Evolutionary conservation across 2,329 filamentous ascomycete species (phyloP).

Genomic region (Scleromitrula shiraiana): DNA sequence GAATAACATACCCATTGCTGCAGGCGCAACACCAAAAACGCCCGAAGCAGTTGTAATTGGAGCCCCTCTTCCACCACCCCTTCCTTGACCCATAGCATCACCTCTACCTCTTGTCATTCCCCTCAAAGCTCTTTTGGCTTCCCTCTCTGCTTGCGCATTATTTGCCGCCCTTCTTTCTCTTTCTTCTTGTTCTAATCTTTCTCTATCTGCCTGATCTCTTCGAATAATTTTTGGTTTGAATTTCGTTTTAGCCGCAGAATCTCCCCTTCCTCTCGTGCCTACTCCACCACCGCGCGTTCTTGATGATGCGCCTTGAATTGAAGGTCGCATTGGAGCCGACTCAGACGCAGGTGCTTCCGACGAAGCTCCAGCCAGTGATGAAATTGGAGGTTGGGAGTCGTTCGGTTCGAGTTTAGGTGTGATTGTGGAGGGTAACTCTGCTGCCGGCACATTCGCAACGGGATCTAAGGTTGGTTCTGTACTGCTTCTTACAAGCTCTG

Average conservation of each 20-base stretch:
- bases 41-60: conserved; percentile 16
- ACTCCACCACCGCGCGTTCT: neutral
- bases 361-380: conserved; percentile 23
- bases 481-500: neutral
- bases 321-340: conserved; percentile 19
- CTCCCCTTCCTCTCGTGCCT: conserved; percentile 12
- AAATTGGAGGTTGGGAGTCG: conserved; percentile 20
- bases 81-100: conserved; percentile 27
- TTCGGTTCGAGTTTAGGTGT: conserved; percentile 13
- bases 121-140: conserved; percentile 14
- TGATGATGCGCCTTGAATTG: conserved; percentile 1
- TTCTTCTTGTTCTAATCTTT: conserved; percentile 18
- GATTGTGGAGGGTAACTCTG: neutral
- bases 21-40: conserved; percentile 15
- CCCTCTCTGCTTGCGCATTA: conserved; percentile 14
- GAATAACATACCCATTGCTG: conserved; percentile 2
- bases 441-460: neutral
- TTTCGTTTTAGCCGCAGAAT: conserved; percentile 19
- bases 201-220: conserved; percentile 21
- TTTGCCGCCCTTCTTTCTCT: conserved; percentile 13
- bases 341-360: conserved; percentile 26
- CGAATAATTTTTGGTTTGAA: conserved; percentile 30
- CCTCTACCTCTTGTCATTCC: conserved; percentile 19
- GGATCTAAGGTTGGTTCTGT: neutral
- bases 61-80: conserved; percentile 10